Evolutionary conservation across 805 yeast genomes (phyloP).

Genomic region (Huiozyma sinensis): DNA sequence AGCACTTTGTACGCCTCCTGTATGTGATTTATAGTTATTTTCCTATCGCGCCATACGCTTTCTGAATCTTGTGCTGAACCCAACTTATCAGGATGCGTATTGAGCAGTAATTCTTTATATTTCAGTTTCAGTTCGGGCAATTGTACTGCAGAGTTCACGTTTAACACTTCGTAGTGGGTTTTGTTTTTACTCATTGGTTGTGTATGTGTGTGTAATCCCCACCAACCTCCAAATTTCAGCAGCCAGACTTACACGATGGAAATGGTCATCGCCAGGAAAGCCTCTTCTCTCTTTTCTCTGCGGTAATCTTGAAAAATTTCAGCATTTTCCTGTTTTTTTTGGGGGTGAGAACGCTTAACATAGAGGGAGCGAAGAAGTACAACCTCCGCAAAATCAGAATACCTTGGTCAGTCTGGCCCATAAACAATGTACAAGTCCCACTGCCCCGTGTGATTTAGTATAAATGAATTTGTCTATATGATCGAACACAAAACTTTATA

Average conservation of each 20-base stretch:
- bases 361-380: no score
- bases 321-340: no score
- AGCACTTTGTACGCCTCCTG: conserved; percentile 57
- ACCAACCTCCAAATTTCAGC: not conserved
- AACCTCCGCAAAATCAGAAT: no score
- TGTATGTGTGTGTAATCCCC: no score
- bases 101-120: conserved; percentile 49
- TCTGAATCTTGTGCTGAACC: not conserved
- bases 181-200: not conserved
- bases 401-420: no score
- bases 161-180: conserved; percentile 51
- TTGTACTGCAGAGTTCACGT: conserved; percentile 32
- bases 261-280: not conserved
- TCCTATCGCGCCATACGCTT: not conserved
- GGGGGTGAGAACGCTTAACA: no score
- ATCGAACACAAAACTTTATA: no score
- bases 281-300: not conserved
- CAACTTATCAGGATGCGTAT: conserved; percentile 71
- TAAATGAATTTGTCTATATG: no score
- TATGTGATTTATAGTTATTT: conserved; percentile 32
- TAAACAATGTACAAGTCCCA: no score
- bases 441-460: no score
- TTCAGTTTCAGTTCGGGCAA: conserved; percentile 44
- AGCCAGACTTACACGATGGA: no score
- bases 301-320: not conserved